phyloP scores from a whole-genome alignment of 208 protist species.

The Leishmania turanica region DNA sequence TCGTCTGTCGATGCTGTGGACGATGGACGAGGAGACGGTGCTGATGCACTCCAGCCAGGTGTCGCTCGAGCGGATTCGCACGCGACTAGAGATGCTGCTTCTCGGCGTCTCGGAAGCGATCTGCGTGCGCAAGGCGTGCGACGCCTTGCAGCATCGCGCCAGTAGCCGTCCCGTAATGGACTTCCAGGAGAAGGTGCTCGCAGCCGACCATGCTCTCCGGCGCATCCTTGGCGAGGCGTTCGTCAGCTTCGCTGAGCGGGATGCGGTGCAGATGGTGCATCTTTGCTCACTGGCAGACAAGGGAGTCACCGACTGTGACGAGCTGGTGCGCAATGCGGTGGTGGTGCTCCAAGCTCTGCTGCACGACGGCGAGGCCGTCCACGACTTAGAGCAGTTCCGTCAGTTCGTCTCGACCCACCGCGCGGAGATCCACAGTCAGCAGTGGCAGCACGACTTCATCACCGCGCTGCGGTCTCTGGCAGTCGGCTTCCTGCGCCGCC shows the following conservation, averaged over 20 bases:
- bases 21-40: slow-evolving; percentile 32
- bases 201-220: slow-evolving; percentile 17
- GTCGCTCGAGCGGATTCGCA: slow-evolving; percentile 18
- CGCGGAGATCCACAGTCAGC: slow-evolving; percentile 10
- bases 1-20: slow-evolving; percentile 17
- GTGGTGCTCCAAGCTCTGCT: slow-evolving; percentile 21
- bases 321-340: slow-evolving; percentile 20
- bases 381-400: slow-evolving; percentile 14
- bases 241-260: slow-evolving; percentile 8
- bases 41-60: slow-evolving; percentile 23
- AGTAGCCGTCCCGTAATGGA: background rate
- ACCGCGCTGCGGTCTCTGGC: slow-evolving; percentile 33
- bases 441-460: slow-evolving; percentile 30
- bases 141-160: background rate
- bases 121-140: background rate
- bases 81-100: slow-evolving; percentile 13
- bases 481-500: slow-evolving; percentile 26
- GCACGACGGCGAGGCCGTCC: slow-evolving; percentile 14
- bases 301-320: slow-evolving; percentile 13
- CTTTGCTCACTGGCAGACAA: slow-evolving; percentile 19
- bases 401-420: background rate
- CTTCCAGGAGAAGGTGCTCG: slow-evolving; percentile 15
- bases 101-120: slow-evolving; percentile 24
- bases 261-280: slow-evolving; percentile 19
- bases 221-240: slow-evolving; percentile 20